Conservation (phyloP, 2,329 filamentous ascomycete species). For the Colletotrichum agaves region DNA sequence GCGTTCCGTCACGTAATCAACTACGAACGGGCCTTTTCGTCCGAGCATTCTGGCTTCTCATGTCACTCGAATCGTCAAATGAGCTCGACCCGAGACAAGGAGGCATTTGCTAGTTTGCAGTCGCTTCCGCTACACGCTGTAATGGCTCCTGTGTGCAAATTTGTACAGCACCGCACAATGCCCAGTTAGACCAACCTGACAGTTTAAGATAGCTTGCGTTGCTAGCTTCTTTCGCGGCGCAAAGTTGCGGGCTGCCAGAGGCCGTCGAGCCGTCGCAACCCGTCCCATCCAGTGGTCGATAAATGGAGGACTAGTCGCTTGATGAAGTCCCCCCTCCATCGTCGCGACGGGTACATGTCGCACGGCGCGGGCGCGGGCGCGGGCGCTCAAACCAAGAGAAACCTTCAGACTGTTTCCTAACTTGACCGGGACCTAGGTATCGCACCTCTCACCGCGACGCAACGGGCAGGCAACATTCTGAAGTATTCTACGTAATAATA, state of each 20-base stretch:
- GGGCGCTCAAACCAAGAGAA: background rate
- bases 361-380: background rate
- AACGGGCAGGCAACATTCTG: conserved; percentile 9
- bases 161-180: background rate
- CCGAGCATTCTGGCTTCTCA: background rate
- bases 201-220: background rate
- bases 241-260: background rate
- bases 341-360: background rate
- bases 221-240: background rate
- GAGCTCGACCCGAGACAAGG: background rate
- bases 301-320: conserved; percentile 7
- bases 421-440: background rate
- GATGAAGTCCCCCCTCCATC: background rate
- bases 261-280: conserved; percentile 5
- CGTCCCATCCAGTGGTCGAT: background rate
- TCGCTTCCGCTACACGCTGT: background rate
- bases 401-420: conserved; percentile 4
- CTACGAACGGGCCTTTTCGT: conserved; percentile 19
- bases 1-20: conserved; percentile 20
- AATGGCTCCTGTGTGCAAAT: background rate
- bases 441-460: conserved; percentile 3
- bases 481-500: no score
- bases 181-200: no score
- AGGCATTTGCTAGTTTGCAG: background rate
- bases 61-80: background rate